Conservation (phyloP, 2,329 filamentous ascomycete species). For the Didymella arachidicola region DNA sequence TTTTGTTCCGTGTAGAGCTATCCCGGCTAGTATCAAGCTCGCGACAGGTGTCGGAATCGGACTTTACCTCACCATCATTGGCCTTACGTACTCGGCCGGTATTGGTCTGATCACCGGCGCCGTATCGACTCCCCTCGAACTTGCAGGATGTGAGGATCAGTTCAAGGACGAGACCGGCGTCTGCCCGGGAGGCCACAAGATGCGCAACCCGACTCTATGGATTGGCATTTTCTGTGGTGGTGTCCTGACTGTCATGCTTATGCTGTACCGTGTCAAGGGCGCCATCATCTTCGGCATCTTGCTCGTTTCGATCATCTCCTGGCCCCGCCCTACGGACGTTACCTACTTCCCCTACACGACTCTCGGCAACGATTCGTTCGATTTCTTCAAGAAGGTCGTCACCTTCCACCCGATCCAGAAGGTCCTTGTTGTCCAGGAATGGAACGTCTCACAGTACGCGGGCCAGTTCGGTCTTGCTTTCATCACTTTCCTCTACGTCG, state of each 20-base stretch:
- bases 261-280: constrained; percentile 87
- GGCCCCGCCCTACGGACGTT: constrained; percentile 77
- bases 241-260: constrained; percentile 78
- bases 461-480: constrained; percentile 83
- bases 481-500: constrained; percentile 89
- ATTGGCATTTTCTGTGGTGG: constrained; percentile 87
- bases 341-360: constrained; percentile 81
- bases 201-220: constrained; percentile 86
- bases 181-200: constrained; percentile 72
- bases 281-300: constrained; percentile 85
- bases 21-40: constrained; percentile 84
- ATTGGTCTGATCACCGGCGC: constrained; percentile 79
- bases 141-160: constrained; percentile 75
- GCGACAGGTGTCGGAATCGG: constrained; percentile 87
- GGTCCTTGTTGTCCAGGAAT: constrained; percentile 75
- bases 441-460: constrained; percentile 72
- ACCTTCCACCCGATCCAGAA: constrained; percentile 79
- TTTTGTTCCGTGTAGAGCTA: constrained; percentile 61
- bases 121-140: constrained; percentile 71
- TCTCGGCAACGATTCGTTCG: constrained; percentile 73
- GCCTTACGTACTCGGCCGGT: constrained; percentile 80
- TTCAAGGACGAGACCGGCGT: constrained; percentile 54
- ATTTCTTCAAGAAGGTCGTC: constrained; percentile 89
- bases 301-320: constrained; percentile 86
- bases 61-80: constrained; percentile 79